phyloP scores from a whole-genome alignment of 2,329 filamentous ascomycete species.

The Calonectria fujianensis region DNA sequence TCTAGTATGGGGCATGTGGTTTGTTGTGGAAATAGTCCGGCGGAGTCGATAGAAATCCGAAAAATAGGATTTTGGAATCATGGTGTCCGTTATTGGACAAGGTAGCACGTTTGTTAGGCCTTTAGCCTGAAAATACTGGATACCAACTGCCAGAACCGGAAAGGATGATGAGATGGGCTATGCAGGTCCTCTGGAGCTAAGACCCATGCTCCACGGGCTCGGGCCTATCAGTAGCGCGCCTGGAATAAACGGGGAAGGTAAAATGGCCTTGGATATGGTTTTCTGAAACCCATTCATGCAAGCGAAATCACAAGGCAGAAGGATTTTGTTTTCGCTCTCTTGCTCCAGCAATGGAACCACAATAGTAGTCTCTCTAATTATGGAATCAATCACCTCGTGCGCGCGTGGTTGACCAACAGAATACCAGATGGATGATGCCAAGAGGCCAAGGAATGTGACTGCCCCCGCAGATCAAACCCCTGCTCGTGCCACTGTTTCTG shows the following conservation, averaged over 20 bases:
- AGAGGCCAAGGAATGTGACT: constrained; percentile 26
- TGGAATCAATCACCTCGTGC: neutral
- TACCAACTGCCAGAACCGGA: constrained; percentile 1
- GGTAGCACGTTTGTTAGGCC: too few species aligned
- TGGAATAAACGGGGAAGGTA: neutral
- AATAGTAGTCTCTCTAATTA: neutral
- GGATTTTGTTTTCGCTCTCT: neutral
- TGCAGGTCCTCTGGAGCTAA: neutral
- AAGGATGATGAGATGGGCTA: neutral
- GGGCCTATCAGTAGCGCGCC: neutral
- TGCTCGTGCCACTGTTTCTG: neutral
- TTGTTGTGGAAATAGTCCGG: neutral
- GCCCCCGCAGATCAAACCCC: constrained; percentile 6
- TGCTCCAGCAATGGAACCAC: neutral
- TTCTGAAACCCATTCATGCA: constrained; percentile 17
- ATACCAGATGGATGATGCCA: neutral
- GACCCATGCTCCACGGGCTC: neutral
- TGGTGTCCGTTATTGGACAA: constrained; percentile 3
- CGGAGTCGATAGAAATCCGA: neutral
- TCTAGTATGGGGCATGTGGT: neutral
- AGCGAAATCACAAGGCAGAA: constrained; percentile 15
- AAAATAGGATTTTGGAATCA: constrained; percentile 19
- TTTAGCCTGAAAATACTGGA: constrained; percentile 16
- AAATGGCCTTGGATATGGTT: neutral
- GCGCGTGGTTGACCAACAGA: constrained; percentile 11